Base-by-base conservation (phyloP, 2,329 filamentous ascomycete species). In the Colletotrichum chlorophyti region DNA sequence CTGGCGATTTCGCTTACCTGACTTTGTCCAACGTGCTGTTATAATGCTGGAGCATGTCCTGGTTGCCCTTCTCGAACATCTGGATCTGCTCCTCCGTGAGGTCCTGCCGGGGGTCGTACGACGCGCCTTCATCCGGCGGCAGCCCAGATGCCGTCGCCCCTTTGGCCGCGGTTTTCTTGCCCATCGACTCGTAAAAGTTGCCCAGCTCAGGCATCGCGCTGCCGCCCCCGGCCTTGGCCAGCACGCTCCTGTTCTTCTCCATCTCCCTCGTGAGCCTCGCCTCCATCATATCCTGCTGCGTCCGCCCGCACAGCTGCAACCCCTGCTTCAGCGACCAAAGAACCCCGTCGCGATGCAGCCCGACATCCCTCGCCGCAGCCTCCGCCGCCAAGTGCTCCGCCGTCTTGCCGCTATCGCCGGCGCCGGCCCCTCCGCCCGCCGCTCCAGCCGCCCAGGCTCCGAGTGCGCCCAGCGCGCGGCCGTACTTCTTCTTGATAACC, bases 21-120 rank as follows among this genome's bases (percentile, higher is more conserved):
- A 98, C 92, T 82, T 98, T 95, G 73, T 93, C 90, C 71, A 98
- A 79, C n/a, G 91, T 93, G 75, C 90, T 92, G 74, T 97, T 92
- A 73, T 96, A 97, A 74, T 97, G 91, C 73, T 90, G 91, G 66
- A 98, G 82, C 88, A 99, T 93, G 63, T 91, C 88, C 73, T 93
- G 88, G 70, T 98, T 97, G 70, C 96, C 93, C 74, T 92, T 85
- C 65, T 94, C 93, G 76, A 99, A 98, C 70, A 97, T 84, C 72
- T 97, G 94, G 49, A 95, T 79, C 74, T 98, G 94, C 70, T 97
- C 93, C 19, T 87, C 82, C 15, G 90, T 91, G 61, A 97, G 78
- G 62, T 87, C 84, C 37, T 85, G 75, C 37, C 31, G 54, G 9
- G 63, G 63, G 23, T 65, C 58, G 24, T 68, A 63, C 24, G 64